A percentile compares a stretch with the other conserved stretches of the same genome.
phyloP scores from a whole-genome alignment of 2,329 filamentous ascomycete genomes.

The Magnaporthiopsis poae region DNA sequence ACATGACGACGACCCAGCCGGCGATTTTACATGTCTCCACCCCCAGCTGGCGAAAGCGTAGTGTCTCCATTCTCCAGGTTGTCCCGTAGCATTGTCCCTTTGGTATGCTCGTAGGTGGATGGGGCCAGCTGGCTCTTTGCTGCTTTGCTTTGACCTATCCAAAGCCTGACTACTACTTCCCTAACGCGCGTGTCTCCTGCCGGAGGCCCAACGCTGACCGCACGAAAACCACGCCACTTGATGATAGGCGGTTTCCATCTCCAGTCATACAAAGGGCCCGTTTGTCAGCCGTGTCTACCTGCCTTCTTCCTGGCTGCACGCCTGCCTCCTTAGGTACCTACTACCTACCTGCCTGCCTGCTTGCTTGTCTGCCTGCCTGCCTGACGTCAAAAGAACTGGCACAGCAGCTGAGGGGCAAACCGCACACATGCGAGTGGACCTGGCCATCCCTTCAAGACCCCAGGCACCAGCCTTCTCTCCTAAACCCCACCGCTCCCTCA shows the following conservation, averaged over 20 bases:
- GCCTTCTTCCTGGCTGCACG: too few species aligned
- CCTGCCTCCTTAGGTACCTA: too few species aligned
- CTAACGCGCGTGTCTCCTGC: neutral
- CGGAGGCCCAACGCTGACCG: neutral
- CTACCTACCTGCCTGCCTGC: too few species aligned
- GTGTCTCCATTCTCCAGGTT: too few species aligned
- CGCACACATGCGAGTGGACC: neutral
- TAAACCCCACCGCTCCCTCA: neutral
- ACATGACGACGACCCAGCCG: too few species aligned
- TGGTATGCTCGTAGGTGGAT: neutral
- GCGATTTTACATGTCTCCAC: too few species aligned
- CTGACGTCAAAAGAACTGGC: neutral
- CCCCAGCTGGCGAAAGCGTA: too few species aligned
- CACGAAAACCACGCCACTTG: neutral
- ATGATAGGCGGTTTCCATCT: neutral
- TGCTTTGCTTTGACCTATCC: neutral
- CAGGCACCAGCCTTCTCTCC: neutral
- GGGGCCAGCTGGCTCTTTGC: neutral
- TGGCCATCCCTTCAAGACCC: neutral
- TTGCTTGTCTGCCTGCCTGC: neutral
- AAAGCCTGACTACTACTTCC: too few species aligned
- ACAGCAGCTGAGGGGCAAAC: neutral
- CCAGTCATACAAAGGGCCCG: neutral
- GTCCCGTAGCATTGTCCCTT: neutral
- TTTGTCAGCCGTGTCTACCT: neutral